These are phyloP conservation scores for Oldenlandia corymbosa DNA, from an alignment of 257 asterid species.

Conservation along the genomic window DNA sequence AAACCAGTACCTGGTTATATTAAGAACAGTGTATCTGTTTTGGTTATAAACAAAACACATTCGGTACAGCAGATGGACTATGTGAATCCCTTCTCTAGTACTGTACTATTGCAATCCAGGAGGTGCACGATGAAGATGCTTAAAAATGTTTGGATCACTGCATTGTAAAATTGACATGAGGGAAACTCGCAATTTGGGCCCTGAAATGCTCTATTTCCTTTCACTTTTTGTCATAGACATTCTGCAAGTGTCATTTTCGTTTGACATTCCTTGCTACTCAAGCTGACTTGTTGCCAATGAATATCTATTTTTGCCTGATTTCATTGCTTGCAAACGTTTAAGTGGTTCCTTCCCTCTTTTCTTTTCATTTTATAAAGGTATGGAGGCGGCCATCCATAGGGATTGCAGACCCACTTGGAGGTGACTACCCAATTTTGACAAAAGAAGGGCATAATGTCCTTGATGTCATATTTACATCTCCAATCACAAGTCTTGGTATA, in stretches of 20 bases:
- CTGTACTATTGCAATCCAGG: not conserved
- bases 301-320: not conserved
- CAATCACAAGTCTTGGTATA: conserved; percentile 59
- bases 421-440: conserved; percentile 62
- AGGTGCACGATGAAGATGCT: not conserved
- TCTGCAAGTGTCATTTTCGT: not conserved
- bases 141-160: not conserved
- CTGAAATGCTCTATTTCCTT: too few species aligned
- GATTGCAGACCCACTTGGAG: conserved; percentile 58
- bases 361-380: conserved; percentile 33
- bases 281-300: not conserved
- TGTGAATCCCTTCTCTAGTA: not conserved
- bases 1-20: not conserved
- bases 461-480: conserved; percentile 69
- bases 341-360: not conserved
- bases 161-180: not conserved
- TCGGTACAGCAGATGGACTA: too few species aligned
- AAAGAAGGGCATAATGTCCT: conserved; percentile 66
- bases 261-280: not conserved
- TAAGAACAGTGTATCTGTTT: too few species aligned
- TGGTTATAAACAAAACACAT: too few species aligned
- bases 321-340: not conserved
- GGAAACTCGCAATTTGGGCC: too few species aligned
- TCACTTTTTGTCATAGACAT: not conserved
- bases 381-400: conserved; percentile 74